These are phyloP conservation scores for Pseudopediastrum boryanum DNA, from an alignment of 139 green algal genomes.

Conservation along the genomic window DNA sequence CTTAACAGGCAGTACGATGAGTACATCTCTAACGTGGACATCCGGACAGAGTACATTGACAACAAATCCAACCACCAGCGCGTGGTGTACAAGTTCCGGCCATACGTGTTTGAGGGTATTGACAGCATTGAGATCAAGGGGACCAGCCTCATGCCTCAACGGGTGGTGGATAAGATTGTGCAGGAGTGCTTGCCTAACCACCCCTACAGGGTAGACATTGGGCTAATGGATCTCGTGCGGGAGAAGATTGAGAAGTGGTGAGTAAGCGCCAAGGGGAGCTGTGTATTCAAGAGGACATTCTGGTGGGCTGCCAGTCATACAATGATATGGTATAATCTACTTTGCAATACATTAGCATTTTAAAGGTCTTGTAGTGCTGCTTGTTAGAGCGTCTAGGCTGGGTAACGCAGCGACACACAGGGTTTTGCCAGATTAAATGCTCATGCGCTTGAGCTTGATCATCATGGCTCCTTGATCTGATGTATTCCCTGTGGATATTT, in stretches of 20 bases:
- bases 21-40: slow-evolving; percentile 62
- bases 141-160: slow-evolving; percentile 54
- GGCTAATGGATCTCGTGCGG: slow-evolving; percentile 64
- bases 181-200: slow-evolving; percentile 48
- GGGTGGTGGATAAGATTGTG: slow-evolving; percentile 36
- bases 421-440: no score
- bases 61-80: slow-evolving; percentile 61
- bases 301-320: no score
- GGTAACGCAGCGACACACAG: no score
- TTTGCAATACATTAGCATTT: no score
- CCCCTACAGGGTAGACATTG: slow-evolving; percentile 62
- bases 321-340: no score
- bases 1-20: slow-evolving; percentile 63
- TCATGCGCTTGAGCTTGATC: no score
- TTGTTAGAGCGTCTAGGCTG: no score
- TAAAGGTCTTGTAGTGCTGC: no score
- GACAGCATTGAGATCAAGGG: slow-evolving; percentile 64
- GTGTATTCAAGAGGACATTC: no score
- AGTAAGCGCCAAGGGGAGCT: slow-evolving; percentile 13
- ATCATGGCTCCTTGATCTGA: no score
- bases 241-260: slow-evolving; percentile 64
- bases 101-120: slow-evolving; percentile 59
- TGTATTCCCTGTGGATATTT: no score
- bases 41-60: slow-evolving; percentile 63
- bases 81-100: slow-evolving; percentile 60